Percentiles rank a stretch among this genome's conserved stretches.
These are phyloP conservation scores for Boletales sp. DNA, from an alignment of 768 basidiomycete species.

Conservation along the genomic window DNA sequence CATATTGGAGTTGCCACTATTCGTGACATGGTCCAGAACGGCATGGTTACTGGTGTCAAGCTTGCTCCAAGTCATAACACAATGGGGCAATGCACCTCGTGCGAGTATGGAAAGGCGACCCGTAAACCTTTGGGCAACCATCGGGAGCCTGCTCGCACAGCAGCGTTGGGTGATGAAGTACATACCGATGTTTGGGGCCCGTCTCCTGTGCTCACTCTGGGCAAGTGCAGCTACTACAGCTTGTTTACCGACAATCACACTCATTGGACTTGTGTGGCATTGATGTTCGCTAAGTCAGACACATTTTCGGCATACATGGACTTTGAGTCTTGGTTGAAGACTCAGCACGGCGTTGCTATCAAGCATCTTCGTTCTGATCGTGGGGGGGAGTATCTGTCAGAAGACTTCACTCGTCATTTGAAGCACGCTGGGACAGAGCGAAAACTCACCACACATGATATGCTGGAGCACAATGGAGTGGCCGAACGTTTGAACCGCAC, in stretches of 20 bases:
- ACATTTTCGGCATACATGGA: neutral
- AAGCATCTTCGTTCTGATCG: neutral
- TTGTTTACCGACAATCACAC: constrained; percentile 30
- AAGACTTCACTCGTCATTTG: neutral
- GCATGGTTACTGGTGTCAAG: constrained; percentile 29
- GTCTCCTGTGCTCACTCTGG: constrained; percentile 25
- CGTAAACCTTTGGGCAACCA: constrained; percentile 28
- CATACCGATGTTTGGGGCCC: constrained; percentile 47
- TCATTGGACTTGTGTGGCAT: constrained; percentile 17
- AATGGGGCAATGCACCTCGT: constrained; percentile 38
- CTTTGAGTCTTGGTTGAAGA: neutral
- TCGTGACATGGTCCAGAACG: constrained; percentile 22
- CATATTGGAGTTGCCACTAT: constrained; percentile 31
- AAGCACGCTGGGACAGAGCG: neutral
- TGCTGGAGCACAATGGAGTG: neutral
- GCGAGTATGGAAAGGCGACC: constrained; percentile 41
- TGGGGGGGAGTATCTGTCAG: neutral
- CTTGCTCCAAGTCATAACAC: constrained; percentile 14
- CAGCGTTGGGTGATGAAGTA: constrained; percentile 33
- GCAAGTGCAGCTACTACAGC: constrained; percentile 17
- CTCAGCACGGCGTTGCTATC: neutral
- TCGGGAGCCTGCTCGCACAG: constrained; percentile 7
- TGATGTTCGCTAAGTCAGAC: constrained; percentile 1
- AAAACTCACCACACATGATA: neutral
- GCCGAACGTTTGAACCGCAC: neutral